These are phyloP conservation scores for Adansonia digitata DNA, from an alignment of 345 rosid species.

Conservation along the genomic window DNA sequence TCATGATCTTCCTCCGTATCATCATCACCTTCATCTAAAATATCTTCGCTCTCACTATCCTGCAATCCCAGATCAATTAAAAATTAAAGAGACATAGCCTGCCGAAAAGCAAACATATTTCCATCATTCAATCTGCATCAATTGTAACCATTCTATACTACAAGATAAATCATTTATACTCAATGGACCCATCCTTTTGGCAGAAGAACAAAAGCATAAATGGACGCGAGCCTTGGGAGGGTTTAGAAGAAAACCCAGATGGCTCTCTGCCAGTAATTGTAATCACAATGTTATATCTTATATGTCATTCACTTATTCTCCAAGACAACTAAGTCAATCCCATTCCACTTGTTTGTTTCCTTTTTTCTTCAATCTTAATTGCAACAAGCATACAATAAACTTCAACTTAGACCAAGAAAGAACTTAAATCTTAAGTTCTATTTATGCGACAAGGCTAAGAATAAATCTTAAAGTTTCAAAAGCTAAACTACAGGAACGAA, in stretches of 20 bases:
- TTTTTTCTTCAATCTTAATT: neutral
- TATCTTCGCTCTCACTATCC: too few species aligned
- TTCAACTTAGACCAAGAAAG: neutral
- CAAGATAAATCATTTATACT: neutral
- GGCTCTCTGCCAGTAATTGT: neutral
- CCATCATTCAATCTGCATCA: too few species aligned
- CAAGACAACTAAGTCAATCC: neutral
- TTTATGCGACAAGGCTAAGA: neutral
- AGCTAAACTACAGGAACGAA: neutral
- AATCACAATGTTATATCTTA: neutral
- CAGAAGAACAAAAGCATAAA: neutral
- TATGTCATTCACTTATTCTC: neutral
- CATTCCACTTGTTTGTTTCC: neutral
- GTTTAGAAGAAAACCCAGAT: neutral
- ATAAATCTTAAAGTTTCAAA: neutral
- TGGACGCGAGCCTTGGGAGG: neutral
- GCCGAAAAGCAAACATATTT: too few species aligned
- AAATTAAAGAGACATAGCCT: too few species aligned
- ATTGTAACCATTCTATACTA: too few species aligned
- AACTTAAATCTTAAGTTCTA: neutral
- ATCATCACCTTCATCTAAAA: too few species aligned
- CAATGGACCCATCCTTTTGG: neutral
- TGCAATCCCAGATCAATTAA: too few species aligned
- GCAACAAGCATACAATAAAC: neutral
- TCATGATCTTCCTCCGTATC: too few species aligned